Evolutionary conservation across 495 filamentous ascomycete genomes (phyloP), one percentile per base, ranked within the genome.

Genomic region (Gamarada debralockiae): DNA sequence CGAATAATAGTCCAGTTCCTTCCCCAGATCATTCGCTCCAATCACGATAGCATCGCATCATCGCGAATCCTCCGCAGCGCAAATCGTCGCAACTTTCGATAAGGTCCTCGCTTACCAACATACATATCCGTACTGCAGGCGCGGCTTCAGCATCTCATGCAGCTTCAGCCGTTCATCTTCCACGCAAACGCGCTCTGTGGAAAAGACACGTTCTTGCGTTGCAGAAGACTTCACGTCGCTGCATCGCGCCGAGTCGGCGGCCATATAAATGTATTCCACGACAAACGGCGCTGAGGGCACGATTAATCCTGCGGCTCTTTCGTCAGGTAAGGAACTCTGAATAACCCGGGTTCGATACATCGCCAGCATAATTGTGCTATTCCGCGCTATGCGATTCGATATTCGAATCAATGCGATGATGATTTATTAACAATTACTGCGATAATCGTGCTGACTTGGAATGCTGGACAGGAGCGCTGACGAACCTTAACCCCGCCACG

Each of bases 281-380:
- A 70, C 76, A 61, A 84, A 83, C 70, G 79, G 80, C 50, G 69
- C 83, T 56, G 80, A 73, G 65, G 85, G 84, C 31, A 91, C 87
- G 48, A 92, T 92, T 70, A 86, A 92, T 68, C 87, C 87, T 52
- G 85, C 85, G 44, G 56, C 56, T 23, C 15, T 40, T 49, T 60
- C 56, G 39, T 58, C 59, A 59, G 47, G 59, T 62, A 62, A 52
- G 56, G 31, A 38, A 39, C 47, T 24, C 31, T 31, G 18, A 15
- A 52, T 47, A 17, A n/a, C 20, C 29, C 25, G 24, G 14, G 13
- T 34, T 31, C 23, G n/a, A 44, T 41, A 2, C 18, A n/a, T 52
- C 43, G 31, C 36, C 45, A 37, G 37, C 34, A 41, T 17, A 52
- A 50, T 56, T 43, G 17, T 31, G 61, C 56, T 33, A 59, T 57